Evolutionary conservation across 495 filamentous ascomycete species (phyloP).

Genomic region (Daldinia loculata): DNA sequence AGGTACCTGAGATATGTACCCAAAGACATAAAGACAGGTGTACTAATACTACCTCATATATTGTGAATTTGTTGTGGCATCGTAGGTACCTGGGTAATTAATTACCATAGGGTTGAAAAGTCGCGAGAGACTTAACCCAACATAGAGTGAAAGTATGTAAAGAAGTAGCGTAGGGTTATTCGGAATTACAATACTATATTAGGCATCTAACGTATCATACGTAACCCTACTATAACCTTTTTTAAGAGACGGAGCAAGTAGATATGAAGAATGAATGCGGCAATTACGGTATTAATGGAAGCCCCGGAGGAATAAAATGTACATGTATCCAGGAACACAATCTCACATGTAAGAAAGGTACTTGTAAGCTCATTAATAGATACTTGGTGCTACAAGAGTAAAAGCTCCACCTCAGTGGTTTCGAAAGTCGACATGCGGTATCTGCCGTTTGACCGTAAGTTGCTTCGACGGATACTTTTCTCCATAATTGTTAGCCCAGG

Average conservation of each 20-base stretch:
- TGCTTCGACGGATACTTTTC: constrained; percentile 33
- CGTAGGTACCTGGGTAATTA: neutral
- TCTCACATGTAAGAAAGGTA: constrained; percentile 12
- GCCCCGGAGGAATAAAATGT: constrained; percentile 12
- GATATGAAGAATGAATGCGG: neutral
- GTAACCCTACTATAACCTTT: neutral
- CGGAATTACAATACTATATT: neutral
- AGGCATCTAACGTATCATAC: neutral
- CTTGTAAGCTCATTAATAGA: constrained; percentile 7
- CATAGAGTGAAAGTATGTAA: neutral
- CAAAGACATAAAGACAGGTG: constrained; percentile 2
- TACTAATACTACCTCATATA: neutral
- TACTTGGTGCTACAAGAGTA: constrained; percentile 30
- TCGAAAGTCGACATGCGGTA: constrained; percentile 31
- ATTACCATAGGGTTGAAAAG: neutral
- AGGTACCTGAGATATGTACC: neutral
- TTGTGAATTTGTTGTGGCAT: neutral
- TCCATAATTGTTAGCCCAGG: constrained; percentile 20
- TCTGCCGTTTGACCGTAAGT: constrained; percentile 40
- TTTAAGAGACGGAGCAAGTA: constrained; percentile 6
- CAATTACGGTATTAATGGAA: constrained; percentile 14
- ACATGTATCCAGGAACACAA: constrained; percentile 21
- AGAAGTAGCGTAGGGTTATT: neutral
- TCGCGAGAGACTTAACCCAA: neutral
- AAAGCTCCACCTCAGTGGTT: constrained; percentile 14